These are phyloP conservation scores for Murraya koenigii DNA, from an alignment of 345 rosid species.

Conservation along the genomic window DNA sequence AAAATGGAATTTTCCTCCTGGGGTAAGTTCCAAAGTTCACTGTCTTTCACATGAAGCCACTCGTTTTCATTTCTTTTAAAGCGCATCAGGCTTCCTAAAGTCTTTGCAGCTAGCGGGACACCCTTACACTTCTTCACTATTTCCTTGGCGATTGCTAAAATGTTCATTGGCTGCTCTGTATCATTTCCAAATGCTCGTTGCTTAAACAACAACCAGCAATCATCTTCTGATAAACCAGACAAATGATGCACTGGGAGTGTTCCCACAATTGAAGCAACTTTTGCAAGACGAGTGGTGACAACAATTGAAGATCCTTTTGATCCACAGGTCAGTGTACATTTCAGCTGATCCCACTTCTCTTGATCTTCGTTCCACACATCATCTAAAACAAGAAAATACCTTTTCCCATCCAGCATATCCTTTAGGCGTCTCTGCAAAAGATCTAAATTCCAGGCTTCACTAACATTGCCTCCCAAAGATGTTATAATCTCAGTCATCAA, in stretches of 20 bases:
- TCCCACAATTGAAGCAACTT: neutral
- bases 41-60: neutral
- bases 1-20: neutral
- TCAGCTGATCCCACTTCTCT: neutral
- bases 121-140: neutral
- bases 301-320: neutral
- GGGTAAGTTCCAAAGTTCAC: constrained; percentile 1
- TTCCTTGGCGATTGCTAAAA: neutral
- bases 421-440: neutral
- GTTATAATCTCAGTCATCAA: neutral
- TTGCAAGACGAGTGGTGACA: neutral
- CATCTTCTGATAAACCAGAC: neutral
- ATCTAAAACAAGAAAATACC: constrained; percentile 5
- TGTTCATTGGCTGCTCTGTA: neutral
- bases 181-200: neutral
- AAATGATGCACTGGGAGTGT: neutral
- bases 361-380: constrained; percentile 15
- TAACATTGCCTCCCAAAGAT: neutral
- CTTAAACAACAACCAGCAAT: neutral
- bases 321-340: neutral
- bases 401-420: neutral
- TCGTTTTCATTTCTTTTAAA: neutral
- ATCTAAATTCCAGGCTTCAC: neutral
- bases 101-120: neutral
- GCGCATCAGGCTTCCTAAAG: neutral